Conservation (phyloP, 2,329 filamentous ascomycete genomes). For the Trichoderma harzianum region DNA sequence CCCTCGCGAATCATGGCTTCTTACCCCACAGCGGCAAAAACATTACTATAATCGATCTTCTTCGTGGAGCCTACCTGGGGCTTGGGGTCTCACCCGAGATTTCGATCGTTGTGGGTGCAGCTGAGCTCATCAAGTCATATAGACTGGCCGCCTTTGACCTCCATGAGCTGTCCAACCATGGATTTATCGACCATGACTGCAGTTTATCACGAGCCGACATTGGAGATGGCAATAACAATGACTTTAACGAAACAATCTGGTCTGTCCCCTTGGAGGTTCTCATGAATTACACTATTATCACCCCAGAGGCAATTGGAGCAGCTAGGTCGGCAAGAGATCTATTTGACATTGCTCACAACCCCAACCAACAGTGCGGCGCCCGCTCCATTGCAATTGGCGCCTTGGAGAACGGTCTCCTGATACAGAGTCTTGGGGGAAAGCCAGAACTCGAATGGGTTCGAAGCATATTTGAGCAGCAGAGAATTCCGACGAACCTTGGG, state of each 20-base stretch:
- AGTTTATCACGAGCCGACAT: background rate
- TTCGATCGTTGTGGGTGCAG: background rate
- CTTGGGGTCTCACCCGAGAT: background rate
- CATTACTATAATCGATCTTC: background rate
- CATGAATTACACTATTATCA: background rate
- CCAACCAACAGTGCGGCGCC: slow-evolving; percentile 1
- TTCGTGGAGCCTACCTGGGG: background rate
- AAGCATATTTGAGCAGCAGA: slow-evolving; percentile 1
- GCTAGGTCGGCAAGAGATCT: background rate
- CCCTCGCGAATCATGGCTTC: slow-evolving; percentile 11
- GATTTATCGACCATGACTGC: slow-evolving; percentile 7
- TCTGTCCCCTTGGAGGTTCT: background rate
- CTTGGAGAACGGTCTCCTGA: slow-evolving; percentile 1
- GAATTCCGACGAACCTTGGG: slow-evolving; percentile 1
- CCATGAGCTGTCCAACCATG: slow-evolving; percentile 3
- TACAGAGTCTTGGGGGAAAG: background rate
- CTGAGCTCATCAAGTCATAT: background rate
- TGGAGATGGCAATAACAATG: background rate
- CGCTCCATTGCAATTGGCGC: background rate
- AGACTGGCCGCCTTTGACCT: background rate
- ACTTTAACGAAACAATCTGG: slow-evolving; percentile 7
- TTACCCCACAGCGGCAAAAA: slow-evolving; percentile 11
- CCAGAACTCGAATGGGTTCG: background rate
- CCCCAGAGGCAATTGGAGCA: background rate
- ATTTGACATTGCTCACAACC: slow-evolving; percentile 10